Conservation (phyloP, 106 monocot species). For the Apostasia ramifera region DNA sequence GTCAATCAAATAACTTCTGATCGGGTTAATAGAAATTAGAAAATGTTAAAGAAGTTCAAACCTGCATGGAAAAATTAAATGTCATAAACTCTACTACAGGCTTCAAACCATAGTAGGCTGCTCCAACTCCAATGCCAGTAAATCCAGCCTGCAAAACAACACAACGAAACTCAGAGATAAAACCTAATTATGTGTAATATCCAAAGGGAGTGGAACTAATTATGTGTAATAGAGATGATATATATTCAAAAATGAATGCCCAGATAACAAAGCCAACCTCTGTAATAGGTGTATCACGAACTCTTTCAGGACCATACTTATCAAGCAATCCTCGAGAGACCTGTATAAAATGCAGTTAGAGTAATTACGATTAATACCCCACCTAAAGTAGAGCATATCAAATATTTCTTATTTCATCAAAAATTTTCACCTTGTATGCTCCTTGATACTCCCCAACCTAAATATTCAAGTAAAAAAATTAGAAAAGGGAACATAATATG, state of each 20-base stretch:
- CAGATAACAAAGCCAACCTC: constrained; percentile 42
- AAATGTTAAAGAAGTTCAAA: constrained; percentile 7
- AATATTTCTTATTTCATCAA: neutral
- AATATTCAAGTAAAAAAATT: neutral
- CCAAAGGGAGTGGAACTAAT: too few species aligned
- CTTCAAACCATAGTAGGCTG: constrained; percentile 92
- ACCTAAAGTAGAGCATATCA: neutral
- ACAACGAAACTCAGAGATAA: neutral
- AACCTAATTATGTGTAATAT: neutral
- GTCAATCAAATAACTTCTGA: too few species aligned
- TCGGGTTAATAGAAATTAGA: too few species aligned
- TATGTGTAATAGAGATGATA: neutral
- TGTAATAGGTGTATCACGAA: constrained; percentile 95
- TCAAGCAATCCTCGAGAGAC: constrained; percentile 87
- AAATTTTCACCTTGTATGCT: constrained; percentile 81
- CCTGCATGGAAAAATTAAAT: constrained; percentile 99
- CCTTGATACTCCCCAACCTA: constrained; percentile 99
- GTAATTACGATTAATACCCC: neutral
- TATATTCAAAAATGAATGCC: neutral
- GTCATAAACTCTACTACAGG: constrained; percentile 99
- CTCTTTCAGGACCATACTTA: constrained; percentile 97
- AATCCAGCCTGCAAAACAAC: constrained; percentile 75
- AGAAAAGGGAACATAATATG: constrained; percentile 3
- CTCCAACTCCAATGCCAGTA: constrained; percentile 96
- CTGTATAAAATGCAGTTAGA: constrained; percentile 22